A percentile compares a stretch with the other conserved stretches of the same genome.
Evolutionary conservation across 2,329 filamentous ascomycete genomes (phyloP).

Genomic region (Mycosphaerella arachidis): DNA sequence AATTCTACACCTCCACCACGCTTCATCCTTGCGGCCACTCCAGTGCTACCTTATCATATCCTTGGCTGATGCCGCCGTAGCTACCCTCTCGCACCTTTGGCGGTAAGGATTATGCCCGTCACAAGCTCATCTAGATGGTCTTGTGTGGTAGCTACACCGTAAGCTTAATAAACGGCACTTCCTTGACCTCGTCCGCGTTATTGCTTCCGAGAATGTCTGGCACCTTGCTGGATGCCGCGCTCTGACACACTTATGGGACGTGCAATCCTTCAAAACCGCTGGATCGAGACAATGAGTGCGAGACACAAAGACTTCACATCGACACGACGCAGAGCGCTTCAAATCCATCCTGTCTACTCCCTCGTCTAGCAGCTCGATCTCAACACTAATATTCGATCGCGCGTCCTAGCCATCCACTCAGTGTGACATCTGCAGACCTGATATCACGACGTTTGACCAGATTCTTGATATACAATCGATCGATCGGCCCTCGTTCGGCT

Average conservation of each 20-base stretch:
- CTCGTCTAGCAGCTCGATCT: neutral
- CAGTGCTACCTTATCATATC: neutral
- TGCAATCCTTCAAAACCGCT: neutral
- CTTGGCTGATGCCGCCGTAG: neutral
- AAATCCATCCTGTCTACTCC: neutral
- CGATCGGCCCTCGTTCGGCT: neutral
- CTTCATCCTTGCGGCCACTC: constrained; percentile 6
- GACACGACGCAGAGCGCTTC: neutral
- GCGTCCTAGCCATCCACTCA: neutral
- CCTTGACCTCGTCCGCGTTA: neutral
- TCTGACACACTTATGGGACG: constrained; percentile 4
- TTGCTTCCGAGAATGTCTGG: neutral
- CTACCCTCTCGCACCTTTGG: constrained; percentile 2
- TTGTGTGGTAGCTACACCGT: neutral
- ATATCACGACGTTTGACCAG: neutral
- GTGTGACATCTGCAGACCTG: neutral
- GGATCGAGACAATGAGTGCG: neutral
- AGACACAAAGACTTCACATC: neutral
- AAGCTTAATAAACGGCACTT: neutral
- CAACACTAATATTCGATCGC: neutral
- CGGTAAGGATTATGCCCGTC: constrained; percentile 8
- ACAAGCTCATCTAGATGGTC: neutral
- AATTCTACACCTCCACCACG: constrained; percentile 2
- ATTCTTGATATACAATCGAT: neutral
- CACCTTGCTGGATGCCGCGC: neutral